Conservation (phyloP, 1,284 basidiomycete species). For the Phylloboletellus chloephorus region DNA sequence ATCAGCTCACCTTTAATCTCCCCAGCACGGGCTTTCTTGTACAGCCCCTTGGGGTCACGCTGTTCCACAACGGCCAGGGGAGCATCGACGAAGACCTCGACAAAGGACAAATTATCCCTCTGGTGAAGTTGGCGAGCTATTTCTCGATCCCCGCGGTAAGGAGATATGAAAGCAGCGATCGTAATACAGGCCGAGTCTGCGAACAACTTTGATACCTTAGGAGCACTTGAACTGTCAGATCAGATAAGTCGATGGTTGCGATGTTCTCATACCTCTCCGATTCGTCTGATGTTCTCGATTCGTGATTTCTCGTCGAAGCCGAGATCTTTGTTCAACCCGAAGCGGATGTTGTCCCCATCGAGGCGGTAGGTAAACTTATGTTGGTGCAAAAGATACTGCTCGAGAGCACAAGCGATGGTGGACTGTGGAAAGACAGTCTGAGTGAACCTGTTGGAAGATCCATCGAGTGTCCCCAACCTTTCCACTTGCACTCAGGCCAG, state of each 20-base stretch:
- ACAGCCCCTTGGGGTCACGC: slow-evolving; percentile 96
- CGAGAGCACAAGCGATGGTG: slow-evolving; percentile 94
- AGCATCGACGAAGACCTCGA: slow-evolving; percentile 95
- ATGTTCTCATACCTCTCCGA: slow-evolving; percentile 73
- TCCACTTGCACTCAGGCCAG: slow-evolving; percentile 87
- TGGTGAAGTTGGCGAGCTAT: slow-evolving; percentile 83
- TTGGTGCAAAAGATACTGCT: slow-evolving; percentile 90
- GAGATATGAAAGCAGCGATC: slow-evolving; percentile 97
- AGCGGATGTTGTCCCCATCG: slow-evolving; percentile 96
- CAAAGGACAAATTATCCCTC: slow-evolving; percentile 69
- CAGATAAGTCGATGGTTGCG: slow-evolving; percentile 4
- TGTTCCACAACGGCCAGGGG: slow-evolving; percentile 85
- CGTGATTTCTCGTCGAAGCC: slow-evolving; percentile 94
- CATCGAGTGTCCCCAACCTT: slow-evolving; percentile 51
- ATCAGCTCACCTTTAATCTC: slow-evolving; percentile 82
- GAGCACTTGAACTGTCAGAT: slow-evolving; percentile 8
- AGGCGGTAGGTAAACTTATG: slow-evolving; percentile 87
- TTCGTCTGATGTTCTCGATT: slow-evolving; percentile 96
- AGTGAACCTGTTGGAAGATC: neutral
- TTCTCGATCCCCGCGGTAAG: slow-evolving; percentile 86
- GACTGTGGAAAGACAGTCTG: slow-evolving; percentile 51
- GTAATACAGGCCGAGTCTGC: slow-evolving; percentile 82
- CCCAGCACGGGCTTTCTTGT: slow-evolving; percentile 94
- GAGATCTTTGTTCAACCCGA: slow-evolving; percentile 97
- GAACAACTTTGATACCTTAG: slow-evolving; percentile 90